These are phyloP conservation scores for Yueomyces sinensis DNA, from an alignment of 805 yeast species.

Conservation along the genomic window DNA sequence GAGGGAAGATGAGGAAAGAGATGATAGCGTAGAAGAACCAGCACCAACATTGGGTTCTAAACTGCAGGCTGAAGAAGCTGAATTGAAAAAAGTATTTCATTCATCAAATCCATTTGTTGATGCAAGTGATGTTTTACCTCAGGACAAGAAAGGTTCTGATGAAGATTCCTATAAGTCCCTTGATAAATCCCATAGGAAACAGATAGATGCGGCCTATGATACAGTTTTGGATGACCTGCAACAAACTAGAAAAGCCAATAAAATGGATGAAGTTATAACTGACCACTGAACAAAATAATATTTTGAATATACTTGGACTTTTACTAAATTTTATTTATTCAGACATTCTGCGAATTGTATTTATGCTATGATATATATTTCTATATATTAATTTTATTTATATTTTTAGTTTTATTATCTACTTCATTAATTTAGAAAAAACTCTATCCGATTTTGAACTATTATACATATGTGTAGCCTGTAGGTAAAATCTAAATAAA, in stretches of 20 bases:
- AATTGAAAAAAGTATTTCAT: background rate
- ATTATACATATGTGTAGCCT: too few relatives aligned
- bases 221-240: constrained; percentile 28
- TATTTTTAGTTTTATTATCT: too few relatives aligned
- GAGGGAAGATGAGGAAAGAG: constrained; percentile 19
- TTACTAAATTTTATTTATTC: too few relatives aligned
- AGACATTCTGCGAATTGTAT: too few relatives aligned
- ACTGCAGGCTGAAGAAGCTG: background rate
- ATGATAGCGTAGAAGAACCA: constrained; percentile 10
- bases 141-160: background rate
- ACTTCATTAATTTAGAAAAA: too few relatives aligned
- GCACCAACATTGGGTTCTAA: background rate
- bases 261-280: too few relatives aligned
- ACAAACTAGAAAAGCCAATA: constrained; percentile 14
- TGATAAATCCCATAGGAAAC: background rate
- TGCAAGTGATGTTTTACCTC: background rate
- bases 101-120: background rate
- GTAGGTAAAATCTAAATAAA: too few relatives aligned
- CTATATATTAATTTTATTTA: too few relatives aligned
- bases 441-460: too few relatives aligned
- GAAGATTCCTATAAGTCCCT: background rate
- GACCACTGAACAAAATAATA: too few relatives aligned
- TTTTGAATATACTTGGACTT: too few relatives aligned
- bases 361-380: too few relatives aligned
- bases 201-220: constrained; percentile 27